phyloP scores from a whole-genome alignment of 208 protist species.

The Balamuthia mandrillaris region DNA sequence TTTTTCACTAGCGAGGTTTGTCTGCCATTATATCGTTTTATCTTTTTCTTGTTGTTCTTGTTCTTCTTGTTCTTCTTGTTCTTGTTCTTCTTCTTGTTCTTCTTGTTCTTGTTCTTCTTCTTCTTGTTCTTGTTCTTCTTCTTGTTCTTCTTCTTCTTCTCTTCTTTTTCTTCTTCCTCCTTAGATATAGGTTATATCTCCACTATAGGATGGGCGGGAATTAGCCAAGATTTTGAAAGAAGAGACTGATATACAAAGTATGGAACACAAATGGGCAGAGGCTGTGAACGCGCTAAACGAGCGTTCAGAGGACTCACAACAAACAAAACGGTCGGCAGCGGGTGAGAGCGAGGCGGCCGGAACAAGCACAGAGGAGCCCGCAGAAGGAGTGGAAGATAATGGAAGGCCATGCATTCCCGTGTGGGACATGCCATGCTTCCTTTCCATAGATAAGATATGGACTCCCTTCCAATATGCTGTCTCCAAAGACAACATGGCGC shows the following conservation, averaged over 20 bases:
- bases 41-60: neutral
- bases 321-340: too few relatives aligned
- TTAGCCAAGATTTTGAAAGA: neutral
- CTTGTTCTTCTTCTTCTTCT: neutral
- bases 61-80: neutral
- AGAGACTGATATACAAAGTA: neutral
- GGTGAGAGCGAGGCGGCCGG: too few relatives aligned
- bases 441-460: conserved; percentile 26
- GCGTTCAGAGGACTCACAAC: too few relatives aligned
- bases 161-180: too few relatives aligned
- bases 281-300: neutral
- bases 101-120: neutral
- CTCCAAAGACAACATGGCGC: conserved; percentile 16
- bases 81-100: neutral
- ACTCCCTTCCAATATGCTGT: conserved; percentile 33
- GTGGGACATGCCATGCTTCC: conserved; percentile 31
- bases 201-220: neutral
- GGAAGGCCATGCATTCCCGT: too few relatives aligned
- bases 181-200: too few relatives aligned
- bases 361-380: too few relatives aligned
- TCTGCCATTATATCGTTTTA: neutral
- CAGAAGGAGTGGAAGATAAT: too few relatives aligned
- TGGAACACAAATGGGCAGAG: conserved; percentile 2
- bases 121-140: neutral
- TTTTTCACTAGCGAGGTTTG: conserved; percentile 27